Evolutionary conservation across 768 basidiomycete genomes (phyloP).

Genomic region (Fomitopsis pulvina): DNA sequence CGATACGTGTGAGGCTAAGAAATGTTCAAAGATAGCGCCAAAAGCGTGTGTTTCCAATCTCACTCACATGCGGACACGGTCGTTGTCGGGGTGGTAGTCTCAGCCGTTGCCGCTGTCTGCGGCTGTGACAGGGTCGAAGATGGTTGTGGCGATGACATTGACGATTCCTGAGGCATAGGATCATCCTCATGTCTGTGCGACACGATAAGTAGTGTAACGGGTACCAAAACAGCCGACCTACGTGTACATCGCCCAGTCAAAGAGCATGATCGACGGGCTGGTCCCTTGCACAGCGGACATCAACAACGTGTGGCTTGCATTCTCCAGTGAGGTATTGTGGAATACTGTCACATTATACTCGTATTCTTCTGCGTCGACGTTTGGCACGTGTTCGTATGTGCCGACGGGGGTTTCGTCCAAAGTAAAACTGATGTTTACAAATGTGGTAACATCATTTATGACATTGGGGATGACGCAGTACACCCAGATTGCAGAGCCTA

Average conservation of each 20-base stretch:
- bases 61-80: no score
- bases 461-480: slow-evolving; percentile 6
- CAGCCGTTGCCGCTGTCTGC: no score
- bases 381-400: not conserved
- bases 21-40: not conserved
- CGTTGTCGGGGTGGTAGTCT: no score
- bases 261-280: not conserved
- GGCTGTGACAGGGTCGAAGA: no score
- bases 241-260: slow-evolving; percentile 2
- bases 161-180: no score
- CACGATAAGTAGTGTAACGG: no score
- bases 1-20: not conserved
- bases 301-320: slow-evolving; percentile 4
- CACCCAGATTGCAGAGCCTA: slow-evolving; percentile 12
- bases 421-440: slow-evolving; percentile 6
- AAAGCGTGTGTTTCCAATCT: no score
- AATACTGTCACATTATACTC: slow-evolving; percentile 7
- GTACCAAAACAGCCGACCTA: no score
- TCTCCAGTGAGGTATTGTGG: not conserved
- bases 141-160: no score
- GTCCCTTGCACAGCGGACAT: not conserved
- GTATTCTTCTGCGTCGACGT: not conserved
- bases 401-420: slow-evolving; percentile 1
- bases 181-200: no score
- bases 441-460: not conserved